phyloP scores from a whole-genome alignment of 2,329 filamentous ascomycete genomes.

The Bipolaris bicolor region DNA sequence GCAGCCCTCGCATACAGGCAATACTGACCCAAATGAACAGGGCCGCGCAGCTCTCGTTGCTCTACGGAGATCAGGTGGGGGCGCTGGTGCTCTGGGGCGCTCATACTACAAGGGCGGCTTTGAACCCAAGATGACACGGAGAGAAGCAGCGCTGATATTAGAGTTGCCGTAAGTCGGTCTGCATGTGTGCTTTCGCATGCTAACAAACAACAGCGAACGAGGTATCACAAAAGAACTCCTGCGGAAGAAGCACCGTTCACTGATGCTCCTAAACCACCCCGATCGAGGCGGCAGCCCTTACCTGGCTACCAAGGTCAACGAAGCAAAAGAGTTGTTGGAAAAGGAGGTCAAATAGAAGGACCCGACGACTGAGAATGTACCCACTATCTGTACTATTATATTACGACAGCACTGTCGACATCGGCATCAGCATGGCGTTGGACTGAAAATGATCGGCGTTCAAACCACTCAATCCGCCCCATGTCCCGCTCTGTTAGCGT shows the following conservation, averaged over 20 bases:
- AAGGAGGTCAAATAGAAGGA: slow-evolving; percentile 59
- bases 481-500: neutral
- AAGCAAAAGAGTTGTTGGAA: slow-evolving; percentile 95
- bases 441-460: slow-evolving; percentile 13
- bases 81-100: slow-evolving; percentile 78
- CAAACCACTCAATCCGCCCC: neutral
- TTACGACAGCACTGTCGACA: slow-evolving; percentile 24
- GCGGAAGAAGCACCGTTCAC: slow-evolving; percentile 90
- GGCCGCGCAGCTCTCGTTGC: slow-evolving; percentile 92
- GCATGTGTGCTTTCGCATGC: neutral
- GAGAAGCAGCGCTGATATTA: slow-evolving; percentile 88
- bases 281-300: slow-evolving; percentile 97
- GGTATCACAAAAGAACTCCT: slow-evolving; percentile 89
- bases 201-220: slow-evolving; percentile 69
- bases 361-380: slow-evolving; percentile 18
- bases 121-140: slow-evolving; percentile 89
- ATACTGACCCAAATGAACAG: slow-evolving; percentile 54
- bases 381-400: slow-evolving; percentile 32
- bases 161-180: slow-evolving; percentile 73
- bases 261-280: slow-evolving; percentile 98
- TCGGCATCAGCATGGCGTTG: slow-evolving; percentile 34
- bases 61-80: slow-evolving; percentile 75
- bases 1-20: neutral
- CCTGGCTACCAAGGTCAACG: slow-evolving; percentile 96
- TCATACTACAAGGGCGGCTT: slow-evolving; percentile 99